phyloP scores from a whole-genome alignment of 1,139 yeast genomes.

The Pichia sp. region DNA sequence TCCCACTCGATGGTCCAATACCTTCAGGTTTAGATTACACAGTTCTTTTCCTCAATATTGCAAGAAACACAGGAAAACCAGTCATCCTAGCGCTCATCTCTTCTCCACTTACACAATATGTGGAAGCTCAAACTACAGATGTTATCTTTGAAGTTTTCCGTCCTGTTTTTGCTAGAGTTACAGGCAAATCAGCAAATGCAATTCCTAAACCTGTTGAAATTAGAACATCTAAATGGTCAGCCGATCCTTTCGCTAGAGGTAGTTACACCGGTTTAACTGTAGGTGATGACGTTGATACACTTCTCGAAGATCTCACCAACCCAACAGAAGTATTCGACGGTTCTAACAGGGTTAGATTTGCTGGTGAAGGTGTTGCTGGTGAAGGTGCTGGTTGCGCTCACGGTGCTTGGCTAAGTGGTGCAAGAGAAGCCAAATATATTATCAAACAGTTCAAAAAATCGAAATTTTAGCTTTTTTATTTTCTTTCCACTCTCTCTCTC shows the following conservation, averaged over 20 bases:
- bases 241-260: constrained; percentile 62
- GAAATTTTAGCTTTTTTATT: constrained; percentile 17
- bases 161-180: constrained; percentile 33
- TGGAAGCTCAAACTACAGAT: constrained; percentile 31
- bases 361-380: constrained; percentile 74
- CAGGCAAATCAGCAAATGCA: constrained; percentile 10
- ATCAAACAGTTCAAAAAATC: constrained; percentile 20
- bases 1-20: constrained; percentile 1
- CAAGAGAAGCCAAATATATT: constrained; percentile 49
- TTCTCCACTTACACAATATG: constrained; percentile 57
- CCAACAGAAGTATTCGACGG: constrained; percentile 28
- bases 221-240: constrained; percentile 62
- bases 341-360: constrained; percentile 52
- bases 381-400: constrained; percentile 86
- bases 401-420: constrained; percentile 68
- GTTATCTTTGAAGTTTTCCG: constrained; percentile 36
- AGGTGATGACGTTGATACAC: constrained; percentile 23
- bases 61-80: constrained; percentile 35
- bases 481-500: no score
- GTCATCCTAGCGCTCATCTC: constrained; percentile 56
- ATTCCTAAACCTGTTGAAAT: constrained; percentile 43
- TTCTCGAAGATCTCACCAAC: constrained; percentile 19
- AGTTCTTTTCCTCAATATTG: constrained; percentile 39
- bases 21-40: constrained; percentile 25
- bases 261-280: constrained; percentile 48